phyloP scores from a whole-genome alignment of 805 yeast genomes.

The Ogataea thermomethanolica region DNA sequence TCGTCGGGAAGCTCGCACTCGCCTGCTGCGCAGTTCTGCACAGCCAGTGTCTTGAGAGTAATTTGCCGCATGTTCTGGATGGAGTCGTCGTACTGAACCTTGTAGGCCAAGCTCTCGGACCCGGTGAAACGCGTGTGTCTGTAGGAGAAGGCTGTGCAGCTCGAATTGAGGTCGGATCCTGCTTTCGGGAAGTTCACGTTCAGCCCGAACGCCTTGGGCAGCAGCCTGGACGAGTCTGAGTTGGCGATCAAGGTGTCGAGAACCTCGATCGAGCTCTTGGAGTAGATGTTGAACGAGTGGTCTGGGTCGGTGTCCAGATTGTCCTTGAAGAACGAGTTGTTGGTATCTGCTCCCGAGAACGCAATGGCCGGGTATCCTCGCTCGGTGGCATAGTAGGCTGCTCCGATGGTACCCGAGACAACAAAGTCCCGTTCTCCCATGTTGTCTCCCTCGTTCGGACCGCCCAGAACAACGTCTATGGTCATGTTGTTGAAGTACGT shows the following conservation, averaged over 20 bases:
- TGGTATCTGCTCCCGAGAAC: constrained; percentile 47
- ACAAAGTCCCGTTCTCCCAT: constrained; percentile 41
- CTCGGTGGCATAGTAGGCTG: constrained; percentile 44
- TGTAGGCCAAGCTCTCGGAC: constrained; percentile 30
- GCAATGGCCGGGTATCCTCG: constrained; percentile 50
- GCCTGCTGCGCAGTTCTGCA: constrained; percentile 37
- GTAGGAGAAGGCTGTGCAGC: constrained; percentile 42
- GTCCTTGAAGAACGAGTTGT: constrained; percentile 49
- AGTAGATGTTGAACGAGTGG: constrained; percentile 43
- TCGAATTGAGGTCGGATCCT: constrained; percentile 35
- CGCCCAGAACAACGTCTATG: constrained; percentile 48
- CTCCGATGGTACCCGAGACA: constrained; percentile 51
- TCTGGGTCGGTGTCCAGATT: constrained; percentile 39
- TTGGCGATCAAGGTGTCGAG: constrained; percentile 36
- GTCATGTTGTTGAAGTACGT: constrained; percentile 40
- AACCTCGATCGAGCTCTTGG: constrained; percentile 38
- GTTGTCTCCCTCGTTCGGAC: constrained; percentile 53
- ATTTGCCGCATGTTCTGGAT: constrained; percentile 29
- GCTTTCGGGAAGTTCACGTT: constrained; percentile 49
- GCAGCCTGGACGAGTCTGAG: constrained; percentile 37
- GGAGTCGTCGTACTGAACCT: constrained; percentile 39
- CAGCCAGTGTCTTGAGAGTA: constrained; percentile 21
- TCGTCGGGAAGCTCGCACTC: constrained; percentile 45
- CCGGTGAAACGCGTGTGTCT: constrained; percentile 48
- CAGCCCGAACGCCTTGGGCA: constrained; percentile 44